Percentiles rank a stretch among this genome's conserved stretches.
phyloP scores from a whole-genome alignment of 768 basidiomycete species.

The Kwoniella newhampshirensis region DNA sequence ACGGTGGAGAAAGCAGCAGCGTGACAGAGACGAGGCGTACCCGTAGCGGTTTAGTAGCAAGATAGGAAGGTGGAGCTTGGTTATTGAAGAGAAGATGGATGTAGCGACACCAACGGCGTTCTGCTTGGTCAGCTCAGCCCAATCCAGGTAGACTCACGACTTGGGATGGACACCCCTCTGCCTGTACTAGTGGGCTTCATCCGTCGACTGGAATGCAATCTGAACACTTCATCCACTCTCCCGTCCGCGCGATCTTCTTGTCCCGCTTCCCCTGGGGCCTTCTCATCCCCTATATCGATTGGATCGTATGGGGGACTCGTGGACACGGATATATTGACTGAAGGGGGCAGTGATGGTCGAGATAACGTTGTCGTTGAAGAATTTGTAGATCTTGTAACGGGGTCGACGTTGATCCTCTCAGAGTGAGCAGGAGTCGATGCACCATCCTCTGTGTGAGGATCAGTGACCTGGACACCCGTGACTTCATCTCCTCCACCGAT shows the following conservation, averaged over 20 bases:
- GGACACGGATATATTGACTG: conserved; percentile 14
- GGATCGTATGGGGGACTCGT: conserved; percentile 30
- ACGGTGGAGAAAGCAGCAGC: conserved; percentile 36
- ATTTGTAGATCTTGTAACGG: conserved; percentile 11
- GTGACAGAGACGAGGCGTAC: conserved; percentile 45
- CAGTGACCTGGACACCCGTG: conserved; percentile 8
- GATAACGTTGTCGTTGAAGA: conserved; percentile 42
- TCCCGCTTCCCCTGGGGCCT: conserved; percentile 8
- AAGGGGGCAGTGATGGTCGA: conserved; percentile 26
- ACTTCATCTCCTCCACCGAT: conserved; percentile 14
- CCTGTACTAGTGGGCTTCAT: conserved; percentile 47
- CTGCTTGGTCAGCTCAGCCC: conserved; percentile 12
- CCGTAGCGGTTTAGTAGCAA: conserved; percentile 10
- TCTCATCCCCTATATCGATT: conserved; percentile 44
- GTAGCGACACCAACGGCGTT: conserved; percentile 47
- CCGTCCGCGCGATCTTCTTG: conserved; percentile 44
- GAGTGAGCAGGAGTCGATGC: conserved; percentile 20
- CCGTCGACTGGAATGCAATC: conserved; percentile 42
- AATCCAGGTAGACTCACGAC: conserved; percentile 29
- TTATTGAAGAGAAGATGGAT: conserved; percentile 41
- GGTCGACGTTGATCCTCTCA: conserved; percentile 19
- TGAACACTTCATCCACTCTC: conserved; percentile 45
- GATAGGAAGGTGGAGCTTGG: conserved; percentile 37
- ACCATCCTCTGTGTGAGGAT: background rate
- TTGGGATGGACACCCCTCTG: conserved; percentile 46